phyloP scores from a whole-genome alignment of 2,329 filamentous ascomycete species.

The Rutstroemia sp. region DNA sequence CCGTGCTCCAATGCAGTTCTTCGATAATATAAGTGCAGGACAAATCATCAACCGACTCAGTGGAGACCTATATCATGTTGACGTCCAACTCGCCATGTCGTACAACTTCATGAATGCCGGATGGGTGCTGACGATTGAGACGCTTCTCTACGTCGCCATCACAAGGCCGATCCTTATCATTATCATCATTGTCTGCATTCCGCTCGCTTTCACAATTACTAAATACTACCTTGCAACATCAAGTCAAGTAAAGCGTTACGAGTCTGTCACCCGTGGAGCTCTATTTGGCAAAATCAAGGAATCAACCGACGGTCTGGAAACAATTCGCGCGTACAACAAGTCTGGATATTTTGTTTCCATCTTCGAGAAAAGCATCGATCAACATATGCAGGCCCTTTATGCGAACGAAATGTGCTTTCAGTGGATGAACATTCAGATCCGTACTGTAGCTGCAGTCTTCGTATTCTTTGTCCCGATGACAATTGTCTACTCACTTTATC shows the following conservation, averaged over 20 bases:
- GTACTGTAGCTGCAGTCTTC: too few relatives aligned
- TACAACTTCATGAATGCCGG: too few relatives aligned
- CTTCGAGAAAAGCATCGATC: background rate
- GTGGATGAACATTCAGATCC: background rate
- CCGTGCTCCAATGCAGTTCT: slow-evolving; percentile 58
- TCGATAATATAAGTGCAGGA: slow-evolving; percentile 38
- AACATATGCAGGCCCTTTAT: background rate
- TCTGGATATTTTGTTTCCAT: too few relatives aligned
- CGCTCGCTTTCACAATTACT: background rate
- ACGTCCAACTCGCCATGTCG: background rate
- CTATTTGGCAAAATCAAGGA: background rate
- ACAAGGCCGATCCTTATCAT: background rate
- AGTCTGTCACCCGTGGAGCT: background rate
- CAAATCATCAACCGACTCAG: background rate
- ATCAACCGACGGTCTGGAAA: background rate
- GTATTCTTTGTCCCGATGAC: too few relatives aligned
- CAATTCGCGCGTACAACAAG: background rate
- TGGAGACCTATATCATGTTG: background rate
- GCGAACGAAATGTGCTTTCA: background rate
- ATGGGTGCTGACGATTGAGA: too few relatives aligned
- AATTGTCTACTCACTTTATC: too few relatives aligned
- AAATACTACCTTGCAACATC: background rate
- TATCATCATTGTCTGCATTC: background rate
- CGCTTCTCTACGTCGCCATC: too few relatives aligned
- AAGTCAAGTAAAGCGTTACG: background rate